phyloP scores from a whole-genome alignment of 2,329 filamentous ascomycete genomes.

The Dothiorella sarmentorum region DNA sequence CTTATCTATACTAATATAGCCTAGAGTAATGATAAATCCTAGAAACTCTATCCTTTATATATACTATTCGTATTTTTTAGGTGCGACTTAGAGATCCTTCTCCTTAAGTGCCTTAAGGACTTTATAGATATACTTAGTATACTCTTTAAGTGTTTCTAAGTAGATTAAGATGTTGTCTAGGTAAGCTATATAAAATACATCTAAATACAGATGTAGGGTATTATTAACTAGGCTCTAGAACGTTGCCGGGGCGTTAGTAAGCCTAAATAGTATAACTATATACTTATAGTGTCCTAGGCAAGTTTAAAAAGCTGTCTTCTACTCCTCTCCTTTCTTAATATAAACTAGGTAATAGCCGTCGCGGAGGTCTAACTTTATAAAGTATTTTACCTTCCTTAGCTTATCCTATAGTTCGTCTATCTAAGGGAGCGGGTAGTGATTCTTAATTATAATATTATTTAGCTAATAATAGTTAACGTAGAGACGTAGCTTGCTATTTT shows the following conservation, averaged over 20 bases:
- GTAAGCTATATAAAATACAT: no score
- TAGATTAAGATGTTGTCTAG: no score
- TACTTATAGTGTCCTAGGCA: slow-evolving; percentile 20
- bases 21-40: slow-evolving; percentile 19
- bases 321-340: no score
- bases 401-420: slow-evolving; percentile 17
- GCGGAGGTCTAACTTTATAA: slow-evolving; percentile 21
- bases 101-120: slow-evolving; percentile 11
- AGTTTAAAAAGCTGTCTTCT: slow-evolving; percentile 20
- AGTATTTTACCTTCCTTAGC: slow-evolving; percentile 16
- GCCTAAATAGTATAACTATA: slow-evolving; percentile 21
- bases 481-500: slow-evolving; percentile 6
- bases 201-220: no score
- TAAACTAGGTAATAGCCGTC: no score
- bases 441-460: slow-evolving; percentile 20
- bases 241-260: slow-evolving; percentile 20
- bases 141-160: no score
- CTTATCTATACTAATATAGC: slow-evolving; percentile 13
- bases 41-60: slow-evolving; percentile 16
- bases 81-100: slow-evolving; percentile 9
- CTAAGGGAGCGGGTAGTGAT: slow-evolving; percentile 13
- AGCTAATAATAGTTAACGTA: slow-evolving; percentile 20
- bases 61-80: slow-evolving; percentile 19
- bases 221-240: no score
- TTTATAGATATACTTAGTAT: slow-evolving; percentile 11